Percentiles rank a stretch among this genome's conserved stretches.
Evolutionary conservation across 805 yeast genomes (phyloP).

Genomic region (Saccharomycopsis babjevae): DNA sequence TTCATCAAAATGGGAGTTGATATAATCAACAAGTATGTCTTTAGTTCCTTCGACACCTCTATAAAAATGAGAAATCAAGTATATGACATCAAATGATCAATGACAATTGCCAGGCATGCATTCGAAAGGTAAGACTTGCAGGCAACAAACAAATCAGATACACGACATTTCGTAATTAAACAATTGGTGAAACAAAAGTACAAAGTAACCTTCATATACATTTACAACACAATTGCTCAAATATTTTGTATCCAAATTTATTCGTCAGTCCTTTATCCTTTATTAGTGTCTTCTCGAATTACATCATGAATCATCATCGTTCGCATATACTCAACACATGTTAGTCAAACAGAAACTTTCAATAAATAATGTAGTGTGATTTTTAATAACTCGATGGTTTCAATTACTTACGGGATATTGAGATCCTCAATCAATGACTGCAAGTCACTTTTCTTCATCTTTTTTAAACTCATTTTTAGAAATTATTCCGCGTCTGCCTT

Average conservation of each 20-base stretch:
- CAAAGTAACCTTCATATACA: too few relatives aligned
- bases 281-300: neutral
- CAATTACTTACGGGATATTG: constrained; percentile 23
- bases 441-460: constrained; percentile 29
- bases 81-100: neutral
- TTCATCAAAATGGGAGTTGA: constrained; percentile 22
- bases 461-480: constrained; percentile 25
- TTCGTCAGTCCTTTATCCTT: neutral
- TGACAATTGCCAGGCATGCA: constrained; percentile 6
- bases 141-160: neutral
- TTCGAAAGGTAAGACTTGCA: constrained; percentile 11
- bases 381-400: too few relatives aligned
- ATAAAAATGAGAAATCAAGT: neutral
- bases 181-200: constrained; percentile 5
- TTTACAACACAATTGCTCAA: neutral
- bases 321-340: neutral
- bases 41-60: constrained; percentile 25
- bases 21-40: constrained; percentile 24
- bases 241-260: neutral
- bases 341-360: neutral
- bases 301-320: neutral
- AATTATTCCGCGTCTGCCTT: neutral
- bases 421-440: constrained; percentile 29
- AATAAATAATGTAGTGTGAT: too few relatives aligned
- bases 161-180: neutral